Conservation (phyloP, 768 basidiomycete species). For the Sutorius australiensis region DNA sequence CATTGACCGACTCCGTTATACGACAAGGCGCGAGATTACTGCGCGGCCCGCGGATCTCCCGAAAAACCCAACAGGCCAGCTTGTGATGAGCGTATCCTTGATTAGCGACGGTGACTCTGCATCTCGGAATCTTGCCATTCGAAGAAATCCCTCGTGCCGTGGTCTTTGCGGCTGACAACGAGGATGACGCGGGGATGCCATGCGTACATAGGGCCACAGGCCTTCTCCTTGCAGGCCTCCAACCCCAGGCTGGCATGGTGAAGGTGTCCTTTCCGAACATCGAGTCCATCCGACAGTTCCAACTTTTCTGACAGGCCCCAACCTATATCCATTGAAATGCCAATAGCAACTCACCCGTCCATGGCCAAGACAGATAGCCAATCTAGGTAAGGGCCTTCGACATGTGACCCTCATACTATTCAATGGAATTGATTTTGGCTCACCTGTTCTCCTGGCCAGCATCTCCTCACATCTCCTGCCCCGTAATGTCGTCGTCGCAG, state of each 20-base stretch:
- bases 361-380: conserved; percentile 9
- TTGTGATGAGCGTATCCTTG: background rate
- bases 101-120: background rate
- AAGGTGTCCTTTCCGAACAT: background rate
- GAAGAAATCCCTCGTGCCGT: background rate
- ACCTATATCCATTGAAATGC: background rate
- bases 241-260: background rate
- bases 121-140: background rate
- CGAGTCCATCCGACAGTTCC: background rate
- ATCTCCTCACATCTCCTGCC: conserved; percentile 2
- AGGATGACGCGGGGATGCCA: conserved; percentile 5
- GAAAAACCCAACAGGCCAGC: background rate
- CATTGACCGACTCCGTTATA: too few relatives aligned
- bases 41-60: too few relatives aligned
- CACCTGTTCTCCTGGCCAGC: background rate
- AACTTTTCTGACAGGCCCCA: background rate
- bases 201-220: background rate
- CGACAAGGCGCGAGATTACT: too few relatives aligned
- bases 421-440: background rate
- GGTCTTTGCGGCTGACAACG: conserved; percentile 2
- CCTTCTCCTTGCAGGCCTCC: background rate
- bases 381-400: conserved; percentile 6
- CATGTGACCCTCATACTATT: background rate
- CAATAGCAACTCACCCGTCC: background rate
- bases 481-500: conserved; percentile 22